Percentiles rank a stretch among this genome's conserved stretches.
These are phyloP conservation scores for Leccinum subtestaceum DNA, from an alignment of 768 basidiomycete genomes.

Conservation along the genomic window DNA sequence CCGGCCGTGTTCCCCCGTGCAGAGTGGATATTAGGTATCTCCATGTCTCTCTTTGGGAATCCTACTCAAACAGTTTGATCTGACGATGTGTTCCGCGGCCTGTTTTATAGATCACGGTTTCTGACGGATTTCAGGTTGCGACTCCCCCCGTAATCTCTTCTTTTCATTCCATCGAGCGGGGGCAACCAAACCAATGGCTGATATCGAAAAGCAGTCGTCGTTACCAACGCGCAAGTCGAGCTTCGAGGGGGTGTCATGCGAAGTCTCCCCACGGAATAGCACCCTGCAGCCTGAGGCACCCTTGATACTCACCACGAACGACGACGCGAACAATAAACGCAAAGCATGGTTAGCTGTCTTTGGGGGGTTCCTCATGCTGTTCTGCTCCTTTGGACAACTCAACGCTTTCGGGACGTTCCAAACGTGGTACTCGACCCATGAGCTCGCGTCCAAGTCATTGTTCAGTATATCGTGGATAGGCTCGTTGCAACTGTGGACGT, in stretches of 20 bases:
- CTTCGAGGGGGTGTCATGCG: constrained; percentile 18
- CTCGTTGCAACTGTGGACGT: constrained; percentile 63
- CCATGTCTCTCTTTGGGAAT: constrained; percentile 22
- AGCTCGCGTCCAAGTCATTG: constrained; percentile 47
- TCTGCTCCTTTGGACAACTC: constrained; percentile 71
- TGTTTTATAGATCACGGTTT: constrained; percentile 27
- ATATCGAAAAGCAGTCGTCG: constrained; percentile 30
- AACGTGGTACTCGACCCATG: constrained; percentile 61
- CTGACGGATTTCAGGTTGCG: constrained; percentile 2
- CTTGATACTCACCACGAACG: constrained; percentile 10
- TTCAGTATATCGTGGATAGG: constrained; percentile 72
- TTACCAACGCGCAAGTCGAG: constrained; percentile 20
- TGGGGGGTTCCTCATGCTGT: constrained; percentile 64
- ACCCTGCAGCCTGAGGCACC: constrained; percentile 22
- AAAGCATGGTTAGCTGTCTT: constrained; percentile 50
- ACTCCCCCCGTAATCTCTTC: constrained; percentile 15
- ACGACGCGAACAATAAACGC: constrained; percentile 7
- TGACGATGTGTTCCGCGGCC: constrained; percentile 15
- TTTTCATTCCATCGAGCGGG: constrained; percentile 4
- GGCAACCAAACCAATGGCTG: constrained; percentile 24
- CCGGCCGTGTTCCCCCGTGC: constrained; percentile 6
- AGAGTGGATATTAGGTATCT: constrained; percentile 12
- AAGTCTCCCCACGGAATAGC: constrained; percentile 22
- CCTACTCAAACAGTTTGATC: constrained; percentile 22
- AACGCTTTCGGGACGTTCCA: constrained; percentile 73